These are phyloP conservation scores for Platanus orientalis DNA, from an alignment of 164 flowering plant genomes.

Conservation along the genomic window DNA sequence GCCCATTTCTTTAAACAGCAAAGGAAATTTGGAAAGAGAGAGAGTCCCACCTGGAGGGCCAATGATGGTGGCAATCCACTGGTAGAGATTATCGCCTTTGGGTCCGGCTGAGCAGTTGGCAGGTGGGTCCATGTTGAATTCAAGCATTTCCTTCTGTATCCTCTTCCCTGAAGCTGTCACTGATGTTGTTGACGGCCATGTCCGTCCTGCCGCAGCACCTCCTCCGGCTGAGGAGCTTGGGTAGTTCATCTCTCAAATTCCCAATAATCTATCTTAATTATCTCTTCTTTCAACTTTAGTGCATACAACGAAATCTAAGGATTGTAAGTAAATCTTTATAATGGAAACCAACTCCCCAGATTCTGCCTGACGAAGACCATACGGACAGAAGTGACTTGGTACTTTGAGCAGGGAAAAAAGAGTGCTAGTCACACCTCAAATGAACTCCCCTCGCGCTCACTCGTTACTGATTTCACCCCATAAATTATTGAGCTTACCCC, in stretches of 20 bases:
- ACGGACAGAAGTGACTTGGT: too few species aligned
- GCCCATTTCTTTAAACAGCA: neutral
- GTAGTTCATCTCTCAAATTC: slow-evolving; percentile 11
- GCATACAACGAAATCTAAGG: too few species aligned
- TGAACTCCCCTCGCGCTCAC: too few species aligned
- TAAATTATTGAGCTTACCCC: too few species aligned
- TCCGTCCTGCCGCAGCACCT: slow-evolving; percentile 23
- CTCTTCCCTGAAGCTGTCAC: slow-evolving; percentile 81
- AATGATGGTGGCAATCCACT: slow-evolving; percentile 82
- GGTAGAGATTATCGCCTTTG: slow-evolving; percentile 87
- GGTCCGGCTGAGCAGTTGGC: slow-evolving; percentile 85
- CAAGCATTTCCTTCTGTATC: slow-evolving; percentile 82
- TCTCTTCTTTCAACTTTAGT: too few species aligned
- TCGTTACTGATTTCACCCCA: too few species aligned
- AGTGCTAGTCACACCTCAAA: too few species aligned
- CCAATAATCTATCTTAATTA: too few species aligned
- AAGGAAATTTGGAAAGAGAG: neutral
- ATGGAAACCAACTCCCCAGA: too few species aligned
- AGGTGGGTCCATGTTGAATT: slow-evolving; percentile 70
- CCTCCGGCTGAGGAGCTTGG: slow-evolving; percentile 14
- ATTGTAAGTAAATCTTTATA: too few species aligned
- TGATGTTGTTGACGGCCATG: slow-evolving; percentile 63
- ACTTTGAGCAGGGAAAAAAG: too few species aligned
- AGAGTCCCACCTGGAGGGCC: slow-evolving; percentile 60
- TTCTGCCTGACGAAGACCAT: too few species aligned